Conservation (phyloP, 495 filamentous ascomycete species). For the Glarea lozoyensis region DNA sequence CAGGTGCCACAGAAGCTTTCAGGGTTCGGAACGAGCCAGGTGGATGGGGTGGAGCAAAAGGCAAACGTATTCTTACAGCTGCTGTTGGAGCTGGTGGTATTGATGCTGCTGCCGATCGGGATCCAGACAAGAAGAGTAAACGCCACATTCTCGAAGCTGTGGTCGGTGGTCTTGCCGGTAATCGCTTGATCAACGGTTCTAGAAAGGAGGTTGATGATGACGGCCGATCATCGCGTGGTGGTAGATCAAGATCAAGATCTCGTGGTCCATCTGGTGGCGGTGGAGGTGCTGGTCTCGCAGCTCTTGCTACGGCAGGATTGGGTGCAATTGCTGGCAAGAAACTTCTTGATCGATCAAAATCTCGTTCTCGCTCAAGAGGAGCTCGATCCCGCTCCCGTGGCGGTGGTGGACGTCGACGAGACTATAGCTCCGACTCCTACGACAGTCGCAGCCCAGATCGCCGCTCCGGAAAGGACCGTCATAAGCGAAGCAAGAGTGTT, state of each 20-base stretch:
- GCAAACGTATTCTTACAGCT: constrained; percentile 78
- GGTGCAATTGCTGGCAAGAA: constrained; percentile 78
- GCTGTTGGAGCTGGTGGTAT: constrained; percentile 78
- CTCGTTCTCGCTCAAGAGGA: constrained; percentile 35
- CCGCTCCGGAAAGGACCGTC: constrained; percentile 22
- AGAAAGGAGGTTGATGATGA: constrained; percentile 50
- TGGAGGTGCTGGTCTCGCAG: constrained; percentile 45
- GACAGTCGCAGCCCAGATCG: constrained; percentile 33
- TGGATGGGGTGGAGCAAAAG: constrained; percentile 75
- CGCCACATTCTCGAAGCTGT: constrained; percentile 62
- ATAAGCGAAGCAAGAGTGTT: constrained; percentile 45
- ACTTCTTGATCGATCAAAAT: constrained; percentile 55
- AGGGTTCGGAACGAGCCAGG: constrained; percentile 77
- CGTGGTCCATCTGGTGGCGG: constrained; percentile 28
- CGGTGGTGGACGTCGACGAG: constrained; percentile 38
- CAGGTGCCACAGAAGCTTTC: constrained; percentile 84
- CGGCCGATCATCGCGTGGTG: constrained; percentile 39
- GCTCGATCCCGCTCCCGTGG: constrained; percentile 51
- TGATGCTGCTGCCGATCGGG: constrained; percentile 58
- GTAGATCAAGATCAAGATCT: constrained; percentile 40
- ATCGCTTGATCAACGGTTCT: constrained; percentile 67
- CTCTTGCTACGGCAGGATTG: constrained; percentile 65
- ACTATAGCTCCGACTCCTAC: constrained; percentile 35
- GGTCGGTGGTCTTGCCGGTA: constrained; percentile 77
- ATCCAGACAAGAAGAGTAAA: constrained; percentile 67